Conservation (phyloP, 148 eudicot species). For the Vaccinium darrowii region DNA sequence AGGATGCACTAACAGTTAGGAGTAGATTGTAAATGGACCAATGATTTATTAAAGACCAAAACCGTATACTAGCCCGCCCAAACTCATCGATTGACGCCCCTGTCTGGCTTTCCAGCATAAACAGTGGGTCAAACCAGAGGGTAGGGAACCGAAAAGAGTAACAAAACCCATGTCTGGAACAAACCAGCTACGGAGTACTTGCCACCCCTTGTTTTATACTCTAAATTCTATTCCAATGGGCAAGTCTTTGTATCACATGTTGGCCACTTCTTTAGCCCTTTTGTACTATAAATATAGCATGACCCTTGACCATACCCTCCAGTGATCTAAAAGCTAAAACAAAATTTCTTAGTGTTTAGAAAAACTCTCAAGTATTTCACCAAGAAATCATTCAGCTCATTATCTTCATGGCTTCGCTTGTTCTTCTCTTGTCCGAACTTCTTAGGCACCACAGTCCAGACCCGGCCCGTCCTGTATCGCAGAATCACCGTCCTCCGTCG, state of each 20-base stretch:
- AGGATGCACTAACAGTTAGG: too few species aligned
- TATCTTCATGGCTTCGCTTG: conserved; percentile 39
- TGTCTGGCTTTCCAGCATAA: not conserved
- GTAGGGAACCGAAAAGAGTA: not conserved
- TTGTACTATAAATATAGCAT: not conserved
- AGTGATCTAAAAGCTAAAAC: not conserved
- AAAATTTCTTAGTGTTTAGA: not conserved
- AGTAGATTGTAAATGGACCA: too few species aligned
- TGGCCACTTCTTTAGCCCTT: not conserved
- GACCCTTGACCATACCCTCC: not conserved
- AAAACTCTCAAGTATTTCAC: not conserved
- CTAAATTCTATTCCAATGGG: not conserved
- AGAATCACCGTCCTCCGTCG: not conserved
- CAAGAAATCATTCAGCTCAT: not conserved
- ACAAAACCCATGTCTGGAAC: not conserved
- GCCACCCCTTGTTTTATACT: not conserved
- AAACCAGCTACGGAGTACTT: not conserved
- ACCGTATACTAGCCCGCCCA: too few species aligned
- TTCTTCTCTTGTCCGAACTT: conserved; percentile 41
- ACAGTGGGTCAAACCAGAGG: not conserved
- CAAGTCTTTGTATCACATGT: not conserved
- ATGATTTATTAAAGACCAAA: too few species aligned
- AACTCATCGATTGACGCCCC: too few species aligned
- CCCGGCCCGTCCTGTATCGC: not conserved
- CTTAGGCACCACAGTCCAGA: conserved; percentile 30